Evolutionary conservation across 768 basidiomycete genomes (phyloP), one percentile per base, ranked within the genome.

Genomic region (Lenzites betulinus): DNA sequence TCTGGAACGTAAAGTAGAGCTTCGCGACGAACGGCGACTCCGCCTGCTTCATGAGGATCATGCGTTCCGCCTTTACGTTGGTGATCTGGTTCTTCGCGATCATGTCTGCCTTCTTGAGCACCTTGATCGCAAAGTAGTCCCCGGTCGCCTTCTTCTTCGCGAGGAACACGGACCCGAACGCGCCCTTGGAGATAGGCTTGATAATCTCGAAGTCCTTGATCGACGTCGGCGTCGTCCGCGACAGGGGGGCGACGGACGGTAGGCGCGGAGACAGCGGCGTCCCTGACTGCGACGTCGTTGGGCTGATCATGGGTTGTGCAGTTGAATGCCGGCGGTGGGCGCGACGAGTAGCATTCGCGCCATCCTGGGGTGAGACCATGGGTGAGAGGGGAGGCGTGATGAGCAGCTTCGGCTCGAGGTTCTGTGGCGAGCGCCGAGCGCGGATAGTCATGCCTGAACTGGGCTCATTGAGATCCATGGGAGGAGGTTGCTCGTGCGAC

Each of bases 81-180:
- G 97, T 98, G 73, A 99, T 96, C 75, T 99, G 97, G 78, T 99
- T 99, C 84, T 99, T 99, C 41, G 97, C 93, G 73, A 99, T 98
- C 97, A 99, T 99, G 76, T 99, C 97, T n/a, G 95, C 93, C 79
- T 99, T 99, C 79, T 96, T 98, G 71, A 99, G 77, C n/a, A 98
- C 95, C 76, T 99, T 99, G 85, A 99, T 96, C 26, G 97, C 97
- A 76, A 90, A 99, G 75, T 98, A 98, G 75, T 98, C 97, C 53
- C 97, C 97, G 2, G 97, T 99, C 6, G 84, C 90, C 69, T 93
- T 95, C 83, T 99, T 99, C 81, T 96, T 98, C 43, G 97, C 93
- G 53, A 99, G 82, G 75, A 97, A 99, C 54, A 99, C 97, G 9
- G 95, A 95, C 16, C 97, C 97, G 72, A 99, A 98, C 1, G 97